Conservation (phyloP, 2,329 filamentous ascomycete genomes). For the Diaporthe destruens region DNA sequence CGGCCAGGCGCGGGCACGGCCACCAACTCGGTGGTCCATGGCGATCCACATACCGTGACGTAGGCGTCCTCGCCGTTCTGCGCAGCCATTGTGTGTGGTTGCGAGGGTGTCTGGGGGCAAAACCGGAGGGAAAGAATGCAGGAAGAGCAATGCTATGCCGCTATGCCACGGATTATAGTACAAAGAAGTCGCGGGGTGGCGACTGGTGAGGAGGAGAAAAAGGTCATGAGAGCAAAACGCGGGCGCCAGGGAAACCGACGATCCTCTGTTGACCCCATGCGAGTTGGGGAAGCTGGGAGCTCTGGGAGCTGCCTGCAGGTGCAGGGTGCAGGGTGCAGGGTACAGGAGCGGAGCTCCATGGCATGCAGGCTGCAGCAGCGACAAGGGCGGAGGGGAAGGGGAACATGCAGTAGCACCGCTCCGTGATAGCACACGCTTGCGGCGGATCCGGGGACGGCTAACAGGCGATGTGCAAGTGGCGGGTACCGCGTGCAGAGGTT, state of each 20-base stretch:
- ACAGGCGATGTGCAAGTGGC: not conserved
- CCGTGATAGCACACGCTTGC: conserved; percentile 1
- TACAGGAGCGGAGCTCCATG: not conserved
- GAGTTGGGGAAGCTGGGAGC: conserved; percentile 27
- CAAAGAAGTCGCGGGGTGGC: conserved; percentile 38
- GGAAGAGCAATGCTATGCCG: conserved; percentile 40
- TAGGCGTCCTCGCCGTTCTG: conserved; percentile 64
- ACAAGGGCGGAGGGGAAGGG: conserved; percentile 1
- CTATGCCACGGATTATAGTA: conserved; percentile 41
- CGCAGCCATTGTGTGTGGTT: conserved; percentile 52
- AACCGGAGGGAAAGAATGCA: conserved; percentile 32
- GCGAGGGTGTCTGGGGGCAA: conserved; percentile 13
- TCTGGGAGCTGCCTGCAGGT: conserved; percentile 6
- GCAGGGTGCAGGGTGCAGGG: conserved; percentile 21
- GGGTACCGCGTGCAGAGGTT: not conserved
- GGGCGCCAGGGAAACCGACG: conserved; percentile 25
- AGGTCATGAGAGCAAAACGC: conserved; percentile 31
- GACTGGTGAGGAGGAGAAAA: conserved; percentile 26
- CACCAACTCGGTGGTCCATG: conserved; percentile 26
- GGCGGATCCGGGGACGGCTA: not conserved
- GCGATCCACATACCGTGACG: conserved; percentile 63
- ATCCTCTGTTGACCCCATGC: conserved; percentile 34
- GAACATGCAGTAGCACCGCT: conserved; percentile 6
- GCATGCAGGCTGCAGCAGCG: conserved; percentile 3
- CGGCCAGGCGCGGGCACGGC: not conserved